Conservation (phyloP, 495 filamentous ascomycete genomes). For the Clohesyomyces aquaticus region DNA sequence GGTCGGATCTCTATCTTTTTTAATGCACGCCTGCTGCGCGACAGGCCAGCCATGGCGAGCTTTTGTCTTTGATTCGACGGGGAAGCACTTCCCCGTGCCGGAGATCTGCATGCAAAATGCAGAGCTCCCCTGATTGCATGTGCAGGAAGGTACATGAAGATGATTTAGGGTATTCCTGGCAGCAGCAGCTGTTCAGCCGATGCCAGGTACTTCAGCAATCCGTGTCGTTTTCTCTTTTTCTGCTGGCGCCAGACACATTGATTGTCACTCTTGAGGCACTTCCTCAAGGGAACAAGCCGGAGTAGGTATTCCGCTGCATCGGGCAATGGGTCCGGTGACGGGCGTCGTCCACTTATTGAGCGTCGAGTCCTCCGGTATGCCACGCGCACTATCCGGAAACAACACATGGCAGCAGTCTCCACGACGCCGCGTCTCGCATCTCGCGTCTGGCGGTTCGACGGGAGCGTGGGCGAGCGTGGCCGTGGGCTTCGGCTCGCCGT, state of each 20-base stretch:
- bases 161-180: slow-evolving; percentile 33
- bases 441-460: slow-evolving; percentile 13
- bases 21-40: slow-evolving; percentile 22
- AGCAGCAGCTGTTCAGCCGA: slow-evolving; percentile 31
- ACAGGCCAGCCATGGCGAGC: slow-evolving; percentile 1
- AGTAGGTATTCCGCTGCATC: slow-evolving; percentile 20
- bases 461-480: slow-evolving; percentile 3
- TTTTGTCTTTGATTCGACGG: slow-evolving; percentile 5
- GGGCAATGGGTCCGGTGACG: slow-evolving; percentile 26
- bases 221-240: neutral
- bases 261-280: slow-evolving; percentile 29
- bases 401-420: slow-evolving; percentile 21
- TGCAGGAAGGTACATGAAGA: slow-evolving; percentile 28
- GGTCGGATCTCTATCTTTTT: slow-evolving; percentile 2
- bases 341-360: neutral
- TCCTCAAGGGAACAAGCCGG: slow-evolving; percentile 24
- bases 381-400: neutral
- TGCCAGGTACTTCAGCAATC: slow-evolving; percentile 28
- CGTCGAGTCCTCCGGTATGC: neutral
- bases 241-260: slow-evolving; percentile 33
- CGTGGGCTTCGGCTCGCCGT: neutral
- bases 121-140: slow-evolving; percentile 21
- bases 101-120: slow-evolving; percentile 34
- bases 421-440: slow-evolving; percentile 12
- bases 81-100: slow-evolving; percentile 23